These are phyloP conservation scores for Scheffersomyces lignicola DNA, from an alignment of 1,139 yeast species.

Conservation along the genomic window DNA sequence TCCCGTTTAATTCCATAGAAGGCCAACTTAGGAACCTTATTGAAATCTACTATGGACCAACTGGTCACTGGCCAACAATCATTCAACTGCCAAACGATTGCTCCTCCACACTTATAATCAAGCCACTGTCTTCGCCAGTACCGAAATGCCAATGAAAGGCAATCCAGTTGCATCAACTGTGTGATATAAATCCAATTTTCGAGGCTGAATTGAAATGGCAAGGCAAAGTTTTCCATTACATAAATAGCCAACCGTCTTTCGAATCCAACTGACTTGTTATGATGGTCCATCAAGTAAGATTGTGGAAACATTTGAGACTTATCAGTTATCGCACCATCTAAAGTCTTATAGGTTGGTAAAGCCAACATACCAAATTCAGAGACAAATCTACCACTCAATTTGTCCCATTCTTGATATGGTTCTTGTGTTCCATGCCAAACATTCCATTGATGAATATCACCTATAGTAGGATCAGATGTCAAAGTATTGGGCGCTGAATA, in stretches of 20 bases:
- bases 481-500: slow-evolving; percentile 29
- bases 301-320: slow-evolving; percentile 35
- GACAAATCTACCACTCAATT: slow-evolving; percentile 41
- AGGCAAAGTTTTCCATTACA: slow-evolving; percentile 43
- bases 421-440: slow-evolving; percentile 51
- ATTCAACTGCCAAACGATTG: slow-evolving; percentile 51
- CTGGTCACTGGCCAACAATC: slow-evolving; percentile 54
- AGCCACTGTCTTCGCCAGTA: slow-evolving; percentile 50
- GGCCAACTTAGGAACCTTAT: slow-evolving; percentile 40
- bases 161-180: slow-evolving; percentile 51
- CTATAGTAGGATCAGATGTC: slow-evolving; percentile 34
- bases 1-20: slow-evolving; percentile 49
- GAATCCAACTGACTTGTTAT: slow-evolving; percentile 45
- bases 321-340: slow-evolving; percentile 30
- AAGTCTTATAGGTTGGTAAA: slow-evolving; percentile 32
- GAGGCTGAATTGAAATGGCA: slow-evolving; percentile 26
- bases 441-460: slow-evolving; percentile 52
- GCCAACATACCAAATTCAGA: slow-evolving; percentile 51
- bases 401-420: slow-evolving; percentile 42
- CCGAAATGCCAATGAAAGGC: slow-evolving; percentile 44
- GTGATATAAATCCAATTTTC: slow-evolving; percentile 47
- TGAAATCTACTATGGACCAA: slow-evolving; percentile 48
- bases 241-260: slow-evolving; percentile 45
- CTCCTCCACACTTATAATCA: slow-evolving; percentile 39
- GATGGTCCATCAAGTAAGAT: slow-evolving; percentile 35